These are phyloP conservation scores for Auricularia sp. DNA, from an alignment of 768 basidiomycete genomes.

Conservation along the genomic window DNA sequence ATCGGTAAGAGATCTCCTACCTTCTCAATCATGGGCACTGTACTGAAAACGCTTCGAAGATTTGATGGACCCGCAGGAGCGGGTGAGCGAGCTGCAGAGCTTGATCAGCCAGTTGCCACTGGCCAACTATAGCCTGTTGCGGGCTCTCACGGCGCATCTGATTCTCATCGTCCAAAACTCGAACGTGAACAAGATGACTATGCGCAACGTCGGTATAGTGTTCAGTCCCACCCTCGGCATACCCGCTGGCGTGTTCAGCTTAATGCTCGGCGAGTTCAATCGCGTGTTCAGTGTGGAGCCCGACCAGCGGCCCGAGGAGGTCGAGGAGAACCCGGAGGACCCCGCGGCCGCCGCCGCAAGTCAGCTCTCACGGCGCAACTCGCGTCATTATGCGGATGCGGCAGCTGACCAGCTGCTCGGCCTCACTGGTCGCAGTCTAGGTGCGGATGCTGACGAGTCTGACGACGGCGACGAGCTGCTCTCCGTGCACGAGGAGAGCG, in stretches of 20 bases:
- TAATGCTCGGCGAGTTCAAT: constrained; percentile 90
- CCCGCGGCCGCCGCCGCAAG: constrained; percentile 9
- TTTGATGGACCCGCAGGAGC: constrained; percentile 77
- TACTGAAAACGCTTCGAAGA: constrained; percentile 37
- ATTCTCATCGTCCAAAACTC: constrained; percentile 92
- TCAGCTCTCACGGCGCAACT: constrained; percentile 49
- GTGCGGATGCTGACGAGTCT: constrained; percentile 50
- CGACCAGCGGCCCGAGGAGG: constrained; percentile 19
- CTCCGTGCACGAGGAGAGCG: constrained; percentile 63
- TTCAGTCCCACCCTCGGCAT: constrained; percentile 97
- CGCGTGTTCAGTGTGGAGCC: constrained; percentile 78
- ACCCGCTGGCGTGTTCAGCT: constrained; percentile 92
- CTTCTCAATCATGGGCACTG: constrained; percentile 7
- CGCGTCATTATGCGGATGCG: constrained; percentile 70
- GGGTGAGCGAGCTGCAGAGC: constrained; percentile 75
- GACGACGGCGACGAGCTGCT: constrained; percentile 55
- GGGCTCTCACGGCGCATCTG: constrained; percentile 88
- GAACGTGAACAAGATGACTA: constrained; percentile 90
- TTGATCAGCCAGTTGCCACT: constrained; percentile 83
- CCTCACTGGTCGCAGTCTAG: constrained; percentile 55
- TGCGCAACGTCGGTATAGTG: constrained; percentile 97
- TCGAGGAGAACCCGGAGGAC: constrained; percentile 4
- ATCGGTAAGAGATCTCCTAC: constrained; percentile 56
- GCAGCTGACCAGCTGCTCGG: constrained; percentile 80
- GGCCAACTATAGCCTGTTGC: constrained; percentile 86